Base-by-base conservation (phyloP, 352 stramenopile genomes). In the Phytophthora sojae region DNA sequence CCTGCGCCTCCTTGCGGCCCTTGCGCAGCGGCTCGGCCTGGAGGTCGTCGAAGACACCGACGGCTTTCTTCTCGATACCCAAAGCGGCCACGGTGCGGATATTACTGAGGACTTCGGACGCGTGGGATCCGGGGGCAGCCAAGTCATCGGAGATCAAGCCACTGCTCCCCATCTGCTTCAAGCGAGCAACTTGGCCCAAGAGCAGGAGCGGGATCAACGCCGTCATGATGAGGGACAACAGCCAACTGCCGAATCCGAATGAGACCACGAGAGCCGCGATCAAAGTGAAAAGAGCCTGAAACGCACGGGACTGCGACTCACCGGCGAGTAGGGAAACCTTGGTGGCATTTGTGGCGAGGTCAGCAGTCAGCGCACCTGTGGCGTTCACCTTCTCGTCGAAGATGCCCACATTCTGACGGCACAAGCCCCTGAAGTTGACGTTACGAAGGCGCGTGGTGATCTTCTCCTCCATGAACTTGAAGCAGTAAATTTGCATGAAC, bases 321-420 rank as follows among this genome's bases (percentile, higher is more conserved):
- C 82, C 82, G 0, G 76, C 75, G 11, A 90, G 42, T 11, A 81
- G 45, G 2, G 76, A 69, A 1, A 84, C 78, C 56, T 87, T 73
- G 14, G 71, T 77, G 3, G 83, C 76, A 30, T 85, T 74, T 8
- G 78, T 88, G 2, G 82, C 80, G 15, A 94, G 63, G 35, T 91
- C 79, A 14, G 79, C 81, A 0, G 75, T 79, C 15, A 85, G 64
- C 0, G 80, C 76, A 25, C 91, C 88, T 4, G 83, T 83, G 8
- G 80, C 81, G 52, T 94, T 91, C 6, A 79, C 65, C 51, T 82
- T 68, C n/a, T 84, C 65, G 58, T 97, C 90, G 57, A 95, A 96
- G 61, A 88, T 96, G 2, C 71, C 84, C 2, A 94, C 66, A 21
- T 82, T 74, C n/a, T 85, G 81, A 0, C 50, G 60, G 30, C 75